Evolutionary conservation across 177 flowering plant species (phyloP), one percentile per base, ranked within the genome.

Genomic region (Vitis hybrid): DNA sequence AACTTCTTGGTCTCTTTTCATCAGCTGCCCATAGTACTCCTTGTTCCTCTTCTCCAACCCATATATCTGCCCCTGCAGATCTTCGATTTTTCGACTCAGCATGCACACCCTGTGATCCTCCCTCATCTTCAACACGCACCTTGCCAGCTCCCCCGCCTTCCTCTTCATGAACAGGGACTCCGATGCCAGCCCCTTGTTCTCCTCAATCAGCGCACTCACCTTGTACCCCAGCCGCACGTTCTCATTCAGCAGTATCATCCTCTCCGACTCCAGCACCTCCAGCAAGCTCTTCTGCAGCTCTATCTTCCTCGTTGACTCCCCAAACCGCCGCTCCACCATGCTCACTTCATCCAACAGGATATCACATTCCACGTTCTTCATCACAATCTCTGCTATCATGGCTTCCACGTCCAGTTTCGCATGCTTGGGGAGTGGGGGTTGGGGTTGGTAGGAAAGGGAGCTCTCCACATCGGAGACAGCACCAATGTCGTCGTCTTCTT

Each of bases 41-140:
- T 74, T 76, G 76, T 88, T 91, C 76, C 80, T 72, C 84, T 80
- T 82, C 87, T 91, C 97, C 78, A 91, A 67, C 49, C 81, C 84
- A 23, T 76, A 67, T 7, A 91, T 80, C 70, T 91, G 92, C 12
- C 78, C 84, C 65, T 87, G 89, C 61, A 91, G 82, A 67, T 88
- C 87, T 74, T 88, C 94, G 15, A 91, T 87, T 56, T 82, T 84
- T 6, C 80, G 73, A 21, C 79, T 80, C 52, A 91, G 75, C 72
- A 82, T 23, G 26, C 73, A 81, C 9, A 84, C 89, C 68, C 90
- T 69, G 17, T 84, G 89, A 65, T 90, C 91, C 50, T 87, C 93
- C 70, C 89, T 80, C 84, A 86, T 70, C 79, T 79, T 86, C 79
- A 91, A 69, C 79, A 88, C 70, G 30, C 90, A 87, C 82, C 87